Evolutionary conservation across 306 rosid genomes (phyloP), one percentile per base, ranked within the genome.

Genomic region (Vigna trinervia): DNA sequence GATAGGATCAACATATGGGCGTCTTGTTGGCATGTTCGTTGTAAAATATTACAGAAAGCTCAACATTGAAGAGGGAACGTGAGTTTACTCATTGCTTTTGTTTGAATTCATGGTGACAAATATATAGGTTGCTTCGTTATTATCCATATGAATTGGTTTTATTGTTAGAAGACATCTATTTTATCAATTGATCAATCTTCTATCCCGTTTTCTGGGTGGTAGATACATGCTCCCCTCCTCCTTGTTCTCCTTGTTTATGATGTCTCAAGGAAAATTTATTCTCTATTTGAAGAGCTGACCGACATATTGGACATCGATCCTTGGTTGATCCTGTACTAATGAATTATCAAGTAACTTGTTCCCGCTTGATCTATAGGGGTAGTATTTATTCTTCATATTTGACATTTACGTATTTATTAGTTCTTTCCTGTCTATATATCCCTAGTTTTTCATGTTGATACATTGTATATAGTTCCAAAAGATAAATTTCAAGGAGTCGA

Each of bases 41-140:
- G 98, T 95, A 75, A 92, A 79, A 79, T 82, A 88, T 88, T 92
- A 90, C 89, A 85, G 83, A 89, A 92, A 89, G 88, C 97, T 88
- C 81, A 90, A 86, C 86, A 92, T 92, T 75, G 98, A 95, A 89
- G 97, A 95, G 90, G 98, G 98, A 82, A 95, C 98, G 95, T 94
- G 82, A 92, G 97, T 89, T 30, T 82, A 13, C 56, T 46, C 12
- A 46, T 80, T 82, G 14, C 74, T 58, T 74, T 70, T 77, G 43
- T 68, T 54, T 56, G 64, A 74, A 69, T 36, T 78, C 41, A 14
- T 67, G 61, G 14, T 74, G 63, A 62, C 70, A 59, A 34, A 56
- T 6, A 84, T 47, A 50, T 36, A 30, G 8, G 41, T 70, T 54
- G 65, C 48, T 46, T 51, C 61, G 59, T 56, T 62, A 39, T 64